Evolutionary conservation across 768 basidiomycete genomes (phyloP).

Genomic region (Termitomyces sp.): DNA sequence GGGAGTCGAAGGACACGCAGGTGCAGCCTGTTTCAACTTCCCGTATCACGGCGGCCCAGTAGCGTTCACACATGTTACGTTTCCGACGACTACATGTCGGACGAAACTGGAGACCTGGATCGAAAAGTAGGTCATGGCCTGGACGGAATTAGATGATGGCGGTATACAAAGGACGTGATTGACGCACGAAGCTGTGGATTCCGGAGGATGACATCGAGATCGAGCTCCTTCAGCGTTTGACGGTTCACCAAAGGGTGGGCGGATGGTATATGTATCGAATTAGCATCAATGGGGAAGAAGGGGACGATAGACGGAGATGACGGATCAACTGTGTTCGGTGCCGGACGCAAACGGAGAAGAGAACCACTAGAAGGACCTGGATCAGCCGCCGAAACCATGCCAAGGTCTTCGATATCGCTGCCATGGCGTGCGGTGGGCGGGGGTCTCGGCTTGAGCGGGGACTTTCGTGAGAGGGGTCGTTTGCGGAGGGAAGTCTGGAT

Average conservation of each 20-base stretch:
- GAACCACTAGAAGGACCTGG: slow-evolving; percentile 43
- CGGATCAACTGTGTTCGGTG: slow-evolving; percentile 24
- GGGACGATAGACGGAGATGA: slow-evolving; percentile 22
- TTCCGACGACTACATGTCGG: slow-evolving; percentile 74
- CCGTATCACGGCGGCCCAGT: slow-evolving; percentile 77
- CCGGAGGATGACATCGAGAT: slow-evolving; percentile 78
- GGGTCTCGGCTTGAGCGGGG: slow-evolving; percentile 11
- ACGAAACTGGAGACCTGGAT: slow-evolving; percentile 77
- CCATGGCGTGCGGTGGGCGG: slow-evolving; percentile 28
- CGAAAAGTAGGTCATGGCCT: slow-evolving; percentile 91
- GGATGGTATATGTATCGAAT: slow-evolving; percentile 58
- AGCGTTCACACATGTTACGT: slow-evolving; percentile 65
- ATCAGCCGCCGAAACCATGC: slow-evolving; percentile 33
- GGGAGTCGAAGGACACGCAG: slow-evolving; percentile 68
- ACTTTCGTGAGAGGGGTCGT: slow-evolving; percentile 17
- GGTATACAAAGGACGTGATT: slow-evolving; percentile 19
- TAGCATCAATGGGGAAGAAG: slow-evolving; percentile 36
- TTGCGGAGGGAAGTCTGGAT: slow-evolving; percentile 20
- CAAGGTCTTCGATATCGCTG: slow-evolving; percentile 42
- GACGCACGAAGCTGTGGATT: slow-evolving; percentile 88
- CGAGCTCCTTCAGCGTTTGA: slow-evolving; percentile 78
- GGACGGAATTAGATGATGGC: slow-evolving; percentile 11
- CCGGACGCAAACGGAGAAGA: slow-evolving; percentile 27
- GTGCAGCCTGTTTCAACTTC: slow-evolving; percentile 83
- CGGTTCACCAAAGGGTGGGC: slow-evolving; percentile 75